phyloP scores from a whole-genome alignment of 2,329 filamentous ascomycete species.

The Beauveria scarabaeidicola region DNA sequence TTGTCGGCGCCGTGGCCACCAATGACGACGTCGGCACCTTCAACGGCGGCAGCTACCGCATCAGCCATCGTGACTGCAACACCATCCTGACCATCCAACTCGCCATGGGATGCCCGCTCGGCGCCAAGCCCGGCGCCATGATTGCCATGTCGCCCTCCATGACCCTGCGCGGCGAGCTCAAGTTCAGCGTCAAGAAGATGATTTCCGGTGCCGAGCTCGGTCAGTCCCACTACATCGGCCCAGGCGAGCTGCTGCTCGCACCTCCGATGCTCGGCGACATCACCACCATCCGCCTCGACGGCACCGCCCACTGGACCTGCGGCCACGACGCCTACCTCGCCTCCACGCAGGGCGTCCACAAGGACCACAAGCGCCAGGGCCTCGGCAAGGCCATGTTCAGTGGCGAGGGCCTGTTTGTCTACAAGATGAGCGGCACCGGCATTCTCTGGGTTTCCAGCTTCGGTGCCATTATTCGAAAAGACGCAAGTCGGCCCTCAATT shows the following conservation, averaged over 20 bases:
- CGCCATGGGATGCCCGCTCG: slow-evolving; percentile 77
- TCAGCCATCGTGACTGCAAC: slow-evolving; percentile 87
- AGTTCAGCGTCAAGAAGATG: slow-evolving; percentile 89
- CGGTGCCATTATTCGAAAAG: slow-evolving; percentile 89
- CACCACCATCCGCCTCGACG: slow-evolving; percentile 65
- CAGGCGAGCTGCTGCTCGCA: slow-evolving; percentile 80
- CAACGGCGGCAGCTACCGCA: slow-evolving; percentile 89
- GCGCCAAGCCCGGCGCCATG: slow-evolving; percentile 78
- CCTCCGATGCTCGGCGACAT: slow-evolving; percentile 78
- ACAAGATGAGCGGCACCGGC: slow-evolving; percentile 73
- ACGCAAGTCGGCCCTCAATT: slow-evolving; percentile 49
- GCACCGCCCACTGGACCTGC: slow-evolving; percentile 70
- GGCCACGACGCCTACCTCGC: slow-evolving; percentile 83
- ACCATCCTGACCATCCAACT: slow-evolving; percentile 83
- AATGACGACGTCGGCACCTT: slow-evolving; percentile 91
- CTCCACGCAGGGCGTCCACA: slow-evolving; percentile 76
- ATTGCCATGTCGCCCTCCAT: slow-evolving; percentile 90
- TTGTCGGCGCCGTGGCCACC: slow-evolving; percentile 52
- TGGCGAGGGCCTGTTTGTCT: slow-evolving; percentile 85
- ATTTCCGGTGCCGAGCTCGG: slow-evolving; percentile 72
- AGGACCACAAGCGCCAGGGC: slow-evolving; percentile 79
- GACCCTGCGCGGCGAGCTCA: slow-evolving; percentile 71
- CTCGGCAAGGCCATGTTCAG: slow-evolving; percentile 88
- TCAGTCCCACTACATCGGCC: slow-evolving; percentile 74
- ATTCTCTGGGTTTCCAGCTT: slow-evolving; percentile 88